Evolutionary conservation across 495 filamentous ascomycete species (phyloP), one percentile per base, ranked within the genome.

Genomic region (Neurospora sp.): DNA sequence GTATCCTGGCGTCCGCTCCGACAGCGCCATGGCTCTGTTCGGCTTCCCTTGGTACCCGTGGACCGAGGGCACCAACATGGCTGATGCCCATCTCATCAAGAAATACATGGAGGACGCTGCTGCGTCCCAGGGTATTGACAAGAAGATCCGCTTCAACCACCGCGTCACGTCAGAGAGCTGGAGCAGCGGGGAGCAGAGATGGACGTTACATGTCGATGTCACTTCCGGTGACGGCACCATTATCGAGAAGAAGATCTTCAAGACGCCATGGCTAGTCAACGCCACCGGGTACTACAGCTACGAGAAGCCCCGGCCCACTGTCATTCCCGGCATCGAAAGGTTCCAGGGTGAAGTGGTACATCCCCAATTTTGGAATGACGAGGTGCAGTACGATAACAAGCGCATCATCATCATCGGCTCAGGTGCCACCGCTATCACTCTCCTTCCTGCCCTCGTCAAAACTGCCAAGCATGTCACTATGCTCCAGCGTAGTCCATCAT

Each of bases 281-380:
- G 87, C 88, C 75, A 90, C 88, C 0, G 92, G 92, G 15, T 93
- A 92, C 79, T 91, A 90, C 76, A 86, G 90, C 78, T 92, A 93
- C 82, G 78, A 88, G 13, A 78, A 86, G 72, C 86, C 90, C 0
- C 74, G 90, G 42, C 73, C 88, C 54, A 78, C 86, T 5, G 77
- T 77, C 10, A 93, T 92, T 69, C 89, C 89, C 0, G 89, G 89
- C 4, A 77, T 92, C 39, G 85, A 88, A 0, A 79, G 79, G 39
- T 92, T 91, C 80, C 79, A 83, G 69, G 89, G 90, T 39, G 75
- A 81, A 24, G 81, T 87, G 4, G 82, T 90, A 9, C 88, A 91
- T 71, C 89, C 89, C 4, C 90, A 92, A 77, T 89, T 89, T 77
- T 92, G 90, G 89, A 85, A 85, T 5, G 79, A 86, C 0, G 78